Evolutionary conservation across 148 eudicot species (phyloP), one percentile per base, ranked within the genome.

Genomic region (Camellia sinensis): DNA sequence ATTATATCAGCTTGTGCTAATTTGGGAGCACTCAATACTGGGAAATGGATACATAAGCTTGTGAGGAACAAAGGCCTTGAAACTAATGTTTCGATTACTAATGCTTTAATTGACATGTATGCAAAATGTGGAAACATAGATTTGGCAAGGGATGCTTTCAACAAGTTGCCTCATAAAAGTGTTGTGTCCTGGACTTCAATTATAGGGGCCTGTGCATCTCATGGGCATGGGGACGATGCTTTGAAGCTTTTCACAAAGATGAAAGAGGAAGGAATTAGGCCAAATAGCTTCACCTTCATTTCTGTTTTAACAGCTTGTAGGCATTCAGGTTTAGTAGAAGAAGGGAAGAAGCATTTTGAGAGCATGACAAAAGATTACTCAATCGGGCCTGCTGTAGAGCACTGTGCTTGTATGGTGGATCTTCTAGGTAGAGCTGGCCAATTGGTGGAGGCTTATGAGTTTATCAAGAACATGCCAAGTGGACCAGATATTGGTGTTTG

Each of bases 341-440:
- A 80, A 79, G 80, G 83, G 64, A 70, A 66, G 80, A 75, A 21
- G 69, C 82, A 83, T 76, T 83, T 74, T 60, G 76, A 74, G 56
- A 83, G 83, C 77, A 83, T 83, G 80, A 79, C 48, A 53, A 79
- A 54, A 46, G 83, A 80, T 41, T 76, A 83, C 72, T 83, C 67
- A 43, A 70, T 83, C 2, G 10, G 4, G 43, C 82, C 80, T 17
- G 76, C 78, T 48, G 15, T 83, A 44, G 88, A 83, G 83, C 85
- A 83, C 5, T 80, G 80, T 77, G 79, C 85, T 67, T 85, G 83
- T 66, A 75, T 85, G 79, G 88, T 83, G 17, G 88, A 87, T 81
- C 86, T 85, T 21, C 80, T 85, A 50, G 86, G 88, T n/a, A 76
- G 90, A 73, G 82, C 85, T 37, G 90, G 90, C 6, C 66, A 50